Conservation (phyloP, 257 asterid genomes). For the Nicotiana obtusifolia region DNA sequence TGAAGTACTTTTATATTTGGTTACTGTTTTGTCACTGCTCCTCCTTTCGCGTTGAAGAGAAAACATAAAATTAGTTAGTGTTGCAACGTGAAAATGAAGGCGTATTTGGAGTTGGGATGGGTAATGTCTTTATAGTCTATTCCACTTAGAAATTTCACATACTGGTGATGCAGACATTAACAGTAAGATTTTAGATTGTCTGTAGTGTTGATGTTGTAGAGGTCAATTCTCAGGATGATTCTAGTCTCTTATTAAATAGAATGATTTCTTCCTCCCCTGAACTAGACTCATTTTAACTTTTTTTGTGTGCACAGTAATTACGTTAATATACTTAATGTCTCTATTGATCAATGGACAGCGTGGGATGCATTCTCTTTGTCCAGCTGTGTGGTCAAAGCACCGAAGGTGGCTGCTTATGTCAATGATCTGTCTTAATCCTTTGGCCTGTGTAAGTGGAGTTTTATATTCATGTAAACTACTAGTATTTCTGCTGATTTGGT, state of each 20-base stretch:
- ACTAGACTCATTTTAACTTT: background rate
- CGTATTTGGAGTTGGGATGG: background rate
- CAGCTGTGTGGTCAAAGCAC: constrained; percentile 98
- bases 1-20: background rate
- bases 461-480: background rate
- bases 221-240: background rate
- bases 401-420: constrained; percentile 98
- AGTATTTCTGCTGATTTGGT: background rate
- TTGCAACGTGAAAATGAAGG: background rate
- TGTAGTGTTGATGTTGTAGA: background rate
- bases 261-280: background rate
- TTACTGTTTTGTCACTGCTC: background rate
- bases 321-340: background rate
- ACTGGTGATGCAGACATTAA: background rate
- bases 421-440: constrained; percentile 88
- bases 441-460: constrained; percentile 72
- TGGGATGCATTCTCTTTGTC: constrained; percentile 95
- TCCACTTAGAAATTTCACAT: background rate
- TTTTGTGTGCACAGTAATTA: background rate
- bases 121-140: background rate
- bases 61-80: background rate
- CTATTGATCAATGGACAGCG: constrained; percentile 44
- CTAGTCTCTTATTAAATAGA: background rate
- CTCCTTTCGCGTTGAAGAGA: background rate
- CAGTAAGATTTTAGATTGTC: background rate